A percentile compares a stretch with the other conserved stretches of the same genome.
Evolutionary conservation across 2,329 filamentous ascomycete species (phyloP).

Genomic region (Sordariomycetes sp.): DNA sequence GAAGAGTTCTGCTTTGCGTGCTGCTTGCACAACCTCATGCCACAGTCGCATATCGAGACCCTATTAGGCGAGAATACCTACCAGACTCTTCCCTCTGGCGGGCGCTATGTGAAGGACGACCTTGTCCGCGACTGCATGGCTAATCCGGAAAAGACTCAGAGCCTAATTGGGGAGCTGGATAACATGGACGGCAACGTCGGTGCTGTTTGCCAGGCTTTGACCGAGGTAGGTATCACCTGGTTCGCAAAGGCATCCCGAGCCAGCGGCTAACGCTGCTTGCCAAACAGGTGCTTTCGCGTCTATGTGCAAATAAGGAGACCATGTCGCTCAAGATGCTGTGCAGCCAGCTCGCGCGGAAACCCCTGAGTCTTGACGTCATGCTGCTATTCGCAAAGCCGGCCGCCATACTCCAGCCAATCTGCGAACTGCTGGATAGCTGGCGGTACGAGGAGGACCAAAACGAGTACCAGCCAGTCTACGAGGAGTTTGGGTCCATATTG

Average conservation of each 20-base stretch:
- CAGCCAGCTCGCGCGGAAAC: constrained; percentile 57
- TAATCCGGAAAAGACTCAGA: constrained; percentile 63
- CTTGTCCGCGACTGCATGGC: constrained; percentile 66
- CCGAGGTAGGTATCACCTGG: constrained; percentile 38
- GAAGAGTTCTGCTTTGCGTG: constrained; percentile 83
- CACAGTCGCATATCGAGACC: constrained; percentile 61
- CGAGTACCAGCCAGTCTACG: constrained; percentile 75
- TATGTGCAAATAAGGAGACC: constrained; percentile 63
- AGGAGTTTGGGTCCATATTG: constrained; percentile 70
- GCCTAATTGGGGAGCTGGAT: constrained; percentile 70
- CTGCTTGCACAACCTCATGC: constrained; percentile 74
- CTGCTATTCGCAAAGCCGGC: constrained; percentile 60
- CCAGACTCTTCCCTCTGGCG: constrained; percentile 60
- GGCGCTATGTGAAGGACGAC: constrained; percentile 64
- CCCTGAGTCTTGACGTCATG: constrained; percentile 60
- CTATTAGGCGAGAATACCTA: constrained; percentile 77
- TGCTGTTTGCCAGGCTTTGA: constrained; percentile 66
- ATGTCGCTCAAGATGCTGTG: constrained; percentile 69
- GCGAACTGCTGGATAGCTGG: constrained; percentile 66
- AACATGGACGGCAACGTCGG: constrained; percentile 86
- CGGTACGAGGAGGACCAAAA: constrained; percentile 71
- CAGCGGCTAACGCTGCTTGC: constrained; percentile 3
- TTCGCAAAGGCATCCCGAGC: background rate
- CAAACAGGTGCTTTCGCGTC: constrained; percentile 47
- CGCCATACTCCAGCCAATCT: constrained; percentile 60